These are phyloP conservation scores for Coriolopsis trogii DNA, from an alignment of 1,284 basidiomycete species.

Conservation along the genomic window DNA sequence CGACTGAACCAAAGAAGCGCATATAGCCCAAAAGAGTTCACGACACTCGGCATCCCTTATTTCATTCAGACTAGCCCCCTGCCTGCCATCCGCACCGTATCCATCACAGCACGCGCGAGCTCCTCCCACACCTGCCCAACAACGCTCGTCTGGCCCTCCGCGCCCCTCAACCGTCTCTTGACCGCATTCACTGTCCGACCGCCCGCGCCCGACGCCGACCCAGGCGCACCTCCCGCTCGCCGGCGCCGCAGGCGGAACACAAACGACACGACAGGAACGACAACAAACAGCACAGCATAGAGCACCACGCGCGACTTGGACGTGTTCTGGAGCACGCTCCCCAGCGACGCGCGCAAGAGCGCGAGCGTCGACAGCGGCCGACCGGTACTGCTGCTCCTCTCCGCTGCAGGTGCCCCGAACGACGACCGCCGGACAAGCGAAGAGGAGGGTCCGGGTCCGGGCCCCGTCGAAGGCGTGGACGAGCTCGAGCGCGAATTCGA, in stretches of 20 bases:
- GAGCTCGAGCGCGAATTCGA: slow-evolving; percentile 14
- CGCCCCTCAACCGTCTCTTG: slow-evolving; percentile 50
- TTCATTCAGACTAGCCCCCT: slow-evolving; percentile 70
- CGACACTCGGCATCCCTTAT: no score
- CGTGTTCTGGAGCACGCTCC: slow-evolving; percentile 17
- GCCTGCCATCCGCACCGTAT: slow-evolving; percentile 77
- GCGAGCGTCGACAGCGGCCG: slow-evolving; percentile 31
- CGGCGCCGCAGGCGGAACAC: slow-evolving; percentile 51
- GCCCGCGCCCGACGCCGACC: slow-evolving; percentile 15
- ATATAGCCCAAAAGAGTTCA: no score
- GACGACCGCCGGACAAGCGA: slow-evolving; percentile 21
- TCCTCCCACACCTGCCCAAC: slow-evolving; percentile 55
- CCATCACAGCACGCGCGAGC: slow-evolving; percentile 53
- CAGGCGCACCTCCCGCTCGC: slow-evolving; percentile 22
- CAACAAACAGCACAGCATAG: slow-evolving; percentile 56
- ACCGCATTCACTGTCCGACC: slow-evolving; percentile 58
- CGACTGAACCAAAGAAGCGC: no score
- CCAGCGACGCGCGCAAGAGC: slow-evolving; percentile 31
- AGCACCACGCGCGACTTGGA: slow-evolving; percentile 45
- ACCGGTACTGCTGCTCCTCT: slow-evolving; percentile 1
- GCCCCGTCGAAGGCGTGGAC: slow-evolving; percentile 9
- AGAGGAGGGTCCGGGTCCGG: slow-evolving; percentile 2
- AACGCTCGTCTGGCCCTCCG: slow-evolving; percentile 44
- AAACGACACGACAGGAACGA: slow-evolving; percentile 65
- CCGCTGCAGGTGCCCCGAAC: slow-evolving; percentile 14